Conservation (phyloP, 345 rosid species). For the Nasturtium officinale region DNA sequence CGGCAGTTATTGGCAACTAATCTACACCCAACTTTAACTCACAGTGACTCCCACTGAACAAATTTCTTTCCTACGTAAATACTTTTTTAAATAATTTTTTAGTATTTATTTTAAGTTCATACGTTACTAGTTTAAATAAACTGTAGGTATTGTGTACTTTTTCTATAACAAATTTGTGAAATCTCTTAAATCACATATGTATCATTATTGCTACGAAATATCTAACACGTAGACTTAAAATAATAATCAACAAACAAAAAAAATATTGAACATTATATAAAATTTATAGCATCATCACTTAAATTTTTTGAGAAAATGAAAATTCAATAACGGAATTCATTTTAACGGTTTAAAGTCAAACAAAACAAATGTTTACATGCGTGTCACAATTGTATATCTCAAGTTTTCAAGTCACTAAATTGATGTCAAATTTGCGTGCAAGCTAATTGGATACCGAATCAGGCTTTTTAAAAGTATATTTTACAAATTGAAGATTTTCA, state of each 20-base stretch:
- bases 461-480: background rate
- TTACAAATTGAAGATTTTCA: background rate
- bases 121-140: background rate
- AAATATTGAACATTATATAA: background rate
- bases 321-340: background rate
- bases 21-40: conserved; percentile 33
- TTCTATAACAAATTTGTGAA: background rate
- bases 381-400: background rate
- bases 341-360: background rate
- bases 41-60: conserved; percentile 29
- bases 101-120: background rate
- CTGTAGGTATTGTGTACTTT: background rate
- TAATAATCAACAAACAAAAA: background rate
- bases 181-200: background rate
- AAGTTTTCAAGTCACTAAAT: conserved; percentile 8
- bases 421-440: background rate
- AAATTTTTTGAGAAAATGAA: background rate
- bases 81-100: too few relatives aligned
- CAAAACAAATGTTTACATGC: conserved; percentile 6
- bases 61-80: too few relatives aligned
- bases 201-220: background rate
- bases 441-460: background rate
- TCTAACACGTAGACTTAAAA: background rate
- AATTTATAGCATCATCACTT: background rate
- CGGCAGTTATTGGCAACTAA: conserved; percentile 40